phyloP scores from a whole-genome alignment of 257 asterid species.

The Perilla frutescens region DNA sequence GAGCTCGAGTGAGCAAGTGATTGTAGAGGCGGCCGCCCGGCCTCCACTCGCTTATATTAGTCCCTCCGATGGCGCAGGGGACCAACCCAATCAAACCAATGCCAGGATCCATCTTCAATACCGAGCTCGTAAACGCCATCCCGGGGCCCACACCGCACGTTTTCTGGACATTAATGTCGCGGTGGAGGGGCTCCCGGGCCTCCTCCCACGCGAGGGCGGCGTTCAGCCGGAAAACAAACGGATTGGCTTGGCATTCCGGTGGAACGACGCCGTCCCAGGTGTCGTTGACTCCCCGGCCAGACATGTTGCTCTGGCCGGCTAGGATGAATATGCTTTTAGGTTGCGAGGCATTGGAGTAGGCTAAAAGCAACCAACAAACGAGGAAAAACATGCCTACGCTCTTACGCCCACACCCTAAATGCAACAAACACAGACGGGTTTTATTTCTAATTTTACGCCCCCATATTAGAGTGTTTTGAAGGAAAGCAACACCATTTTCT shows the following conservation, averaged over 20 bases:
- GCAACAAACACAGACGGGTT: neutral
- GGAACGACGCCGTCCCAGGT: slow-evolving; percentile 77
- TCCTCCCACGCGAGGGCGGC: slow-evolving; percentile 53
- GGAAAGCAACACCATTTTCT: slow-evolving; percentile 32
- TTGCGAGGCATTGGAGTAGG: slow-evolving; percentile 39
- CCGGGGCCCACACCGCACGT: slow-evolving; percentile 90
- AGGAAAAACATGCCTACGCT: slow-evolving; percentile 47
- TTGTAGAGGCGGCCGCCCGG: slow-evolving; percentile 56
- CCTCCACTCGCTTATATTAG: slow-evolving; percentile 61
- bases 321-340: slow-evolving; percentile 60
- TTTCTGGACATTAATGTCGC: slow-evolving; percentile 58
- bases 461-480: slow-evolving; percentile 24
- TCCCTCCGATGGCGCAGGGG: slow-evolving; percentile 80
- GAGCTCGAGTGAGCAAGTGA: slow-evolving; percentile 51
- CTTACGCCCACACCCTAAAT: neutral
- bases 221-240: slow-evolving; percentile 54
- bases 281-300: slow-evolving; percentile 71
- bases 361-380: slow-evolving; percentile 47
- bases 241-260: slow-evolving; percentile 42
- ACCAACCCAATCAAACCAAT: slow-evolving; percentile 70
- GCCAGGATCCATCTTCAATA: slow-evolving; percentile 42
- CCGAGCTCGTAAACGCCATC: slow-evolving; percentile 64
- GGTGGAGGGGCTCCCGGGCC: slow-evolving; percentile 85
- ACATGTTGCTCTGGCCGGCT: slow-evolving; percentile 95
- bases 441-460: too few species aligned